A percentile compares a stretch with the other conserved stretches of the same genome.
phyloP scores from a whole-genome alignment of 2,329 filamentous ascomycete species.

The Cadophora gregata region DNA sequence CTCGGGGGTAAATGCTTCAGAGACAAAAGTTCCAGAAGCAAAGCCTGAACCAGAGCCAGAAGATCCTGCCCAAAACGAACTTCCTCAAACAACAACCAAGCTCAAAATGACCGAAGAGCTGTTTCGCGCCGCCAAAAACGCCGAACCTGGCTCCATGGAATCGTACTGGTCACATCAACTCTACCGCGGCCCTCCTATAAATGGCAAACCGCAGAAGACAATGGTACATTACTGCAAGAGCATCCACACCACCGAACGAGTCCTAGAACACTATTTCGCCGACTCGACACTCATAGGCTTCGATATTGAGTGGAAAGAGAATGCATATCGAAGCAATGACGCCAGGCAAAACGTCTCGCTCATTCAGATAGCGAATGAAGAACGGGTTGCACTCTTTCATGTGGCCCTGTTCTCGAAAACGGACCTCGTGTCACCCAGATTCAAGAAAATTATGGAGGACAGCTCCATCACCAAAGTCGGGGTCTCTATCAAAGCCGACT shows the following conservation, averaged over 20 bases:
- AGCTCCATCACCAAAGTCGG: conserved; percentile 74
- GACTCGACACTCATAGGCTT: conserved; percentile 79
- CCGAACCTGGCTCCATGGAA: conserved; percentile 49
- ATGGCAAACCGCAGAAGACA: conserved; percentile 56
- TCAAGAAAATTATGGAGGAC: conserved; percentile 76
- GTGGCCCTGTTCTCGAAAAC: conserved; percentile 66
- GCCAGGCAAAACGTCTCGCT: conserved; percentile 76
- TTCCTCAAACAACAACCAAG: conserved; percentile 49
- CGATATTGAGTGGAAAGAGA: conserved; percentile 82
- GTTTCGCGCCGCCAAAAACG: conserved; percentile 56
- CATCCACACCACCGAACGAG: conserved; percentile 68
- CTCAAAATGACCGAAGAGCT: conserved; percentile 55
- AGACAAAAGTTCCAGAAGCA: background rate
- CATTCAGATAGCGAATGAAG: conserved; percentile 80
- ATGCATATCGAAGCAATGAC: conserved; percentile 51
- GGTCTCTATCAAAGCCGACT: conserved; percentile 75
- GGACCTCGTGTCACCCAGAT: conserved; percentile 71
- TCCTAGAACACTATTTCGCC: conserved; percentile 69
- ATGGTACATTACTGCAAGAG: conserved; percentile 78
- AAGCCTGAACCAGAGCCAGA: conserved; percentile 21
- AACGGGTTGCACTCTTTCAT: conserved; percentile 82
- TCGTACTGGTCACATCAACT: conserved; percentile 74
- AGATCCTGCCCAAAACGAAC: conserved; percentile 39
- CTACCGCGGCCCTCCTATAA: conserved; percentile 61
- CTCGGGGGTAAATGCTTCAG: background rate